phyloP scores from a whole-genome alignment of 2,329 filamentous ascomycete genomes.

The Reticulascus tulasneorum region DNA sequence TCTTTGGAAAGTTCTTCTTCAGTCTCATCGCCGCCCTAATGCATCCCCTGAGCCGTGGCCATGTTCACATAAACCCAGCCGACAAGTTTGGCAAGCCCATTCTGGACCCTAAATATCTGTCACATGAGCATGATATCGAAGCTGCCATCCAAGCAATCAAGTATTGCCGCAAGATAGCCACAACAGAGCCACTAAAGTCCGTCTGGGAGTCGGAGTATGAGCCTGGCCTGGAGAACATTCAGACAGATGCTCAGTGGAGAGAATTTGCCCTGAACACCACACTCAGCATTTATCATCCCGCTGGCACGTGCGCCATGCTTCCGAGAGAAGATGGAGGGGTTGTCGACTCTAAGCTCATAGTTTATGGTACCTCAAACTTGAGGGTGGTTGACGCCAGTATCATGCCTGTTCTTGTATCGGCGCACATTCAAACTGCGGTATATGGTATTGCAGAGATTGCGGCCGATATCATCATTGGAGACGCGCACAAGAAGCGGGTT shows the following conservation, averaged over 20 bases:
- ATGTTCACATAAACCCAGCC: constrained; percentile 29
- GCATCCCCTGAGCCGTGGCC: constrained; percentile 27
- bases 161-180: constrained; percentile 25
- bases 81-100: constrained; percentile 25
- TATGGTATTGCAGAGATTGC: constrained; percentile 50
- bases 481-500: too few species aligned
- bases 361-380: constrained; percentile 44
- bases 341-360: constrained; percentile 37
- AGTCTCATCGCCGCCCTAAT: constrained; percentile 23
- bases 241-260: constrained; percentile 16
- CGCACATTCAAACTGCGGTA: constrained; percentile 46
- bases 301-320: constrained; percentile 43
- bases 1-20: constrained; percentile 26
- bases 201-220: constrained; percentile 29
- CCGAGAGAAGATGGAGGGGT: constrained; percentile 40
- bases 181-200: constrained; percentile 24
- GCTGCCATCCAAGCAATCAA: constrained; percentile 27
- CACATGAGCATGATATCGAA: constrained; percentile 15
- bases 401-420: constrained; percentile 44
- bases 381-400: constrained; percentile 46
- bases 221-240: constrained; percentile 20
- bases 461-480: constrained; percentile 21
- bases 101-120: constrained; percentile 28
- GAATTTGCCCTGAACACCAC: constrained; percentile 14
- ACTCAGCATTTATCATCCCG: constrained; percentile 32